phyloP scores from a whole-genome alignment of 495 filamentous ascomycete genomes.

The Bryoglossum gracile region DNA sequence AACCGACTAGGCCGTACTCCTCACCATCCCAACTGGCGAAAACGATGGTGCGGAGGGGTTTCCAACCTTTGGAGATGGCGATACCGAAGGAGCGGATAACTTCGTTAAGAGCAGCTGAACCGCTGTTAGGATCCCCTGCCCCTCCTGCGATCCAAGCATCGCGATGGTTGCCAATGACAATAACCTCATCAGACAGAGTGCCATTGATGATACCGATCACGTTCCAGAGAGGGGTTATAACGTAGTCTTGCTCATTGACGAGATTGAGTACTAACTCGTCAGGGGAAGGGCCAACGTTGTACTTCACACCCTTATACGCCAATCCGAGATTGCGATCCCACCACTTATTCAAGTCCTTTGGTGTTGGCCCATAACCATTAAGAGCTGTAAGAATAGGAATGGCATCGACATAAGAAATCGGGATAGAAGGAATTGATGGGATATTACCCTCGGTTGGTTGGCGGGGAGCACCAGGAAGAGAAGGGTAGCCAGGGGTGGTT shows the following conservation, averaged over 20 bases:
- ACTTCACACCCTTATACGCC: conserved; percentile 74
- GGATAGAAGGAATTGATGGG: conserved; percentile 84
- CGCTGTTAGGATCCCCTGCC: conserved; percentile 80
- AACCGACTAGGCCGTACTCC: conserved; percentile 88
- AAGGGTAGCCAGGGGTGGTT: conserved; percentile 92
- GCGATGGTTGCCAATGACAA: conserved; percentile 91
- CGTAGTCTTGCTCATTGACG: conserved; percentile 81
- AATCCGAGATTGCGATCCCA: conserved; percentile 70
- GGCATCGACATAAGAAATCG: conserved; percentile 82
- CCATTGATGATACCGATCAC: conserved; percentile 93
- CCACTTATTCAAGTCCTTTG: conserved; percentile 63
- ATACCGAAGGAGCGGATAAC: conserved; percentile 75
- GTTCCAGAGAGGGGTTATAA: conserved; percentile 86
- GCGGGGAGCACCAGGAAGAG: conserved; percentile 81
- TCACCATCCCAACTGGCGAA: conserved; percentile 95
- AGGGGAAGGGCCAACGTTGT: conserved; percentile 86
- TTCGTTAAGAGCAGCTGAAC: conserved; percentile 85
- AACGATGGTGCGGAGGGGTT: conserved; percentile 81
- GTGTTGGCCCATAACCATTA: conserved; percentile 78
- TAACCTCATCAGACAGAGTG: conserved; percentile 75
- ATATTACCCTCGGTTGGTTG: conserved; percentile 58
- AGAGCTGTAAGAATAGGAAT: conserved; percentile 80
- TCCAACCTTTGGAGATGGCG: conserved; percentile 75
- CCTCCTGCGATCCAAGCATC: conserved; percentile 92
- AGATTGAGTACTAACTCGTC: conserved; percentile 70